These are phyloP conservation scores for Spathaspora girioi DNA, from an alignment of 805 yeast species.

Conservation along the genomic window DNA sequence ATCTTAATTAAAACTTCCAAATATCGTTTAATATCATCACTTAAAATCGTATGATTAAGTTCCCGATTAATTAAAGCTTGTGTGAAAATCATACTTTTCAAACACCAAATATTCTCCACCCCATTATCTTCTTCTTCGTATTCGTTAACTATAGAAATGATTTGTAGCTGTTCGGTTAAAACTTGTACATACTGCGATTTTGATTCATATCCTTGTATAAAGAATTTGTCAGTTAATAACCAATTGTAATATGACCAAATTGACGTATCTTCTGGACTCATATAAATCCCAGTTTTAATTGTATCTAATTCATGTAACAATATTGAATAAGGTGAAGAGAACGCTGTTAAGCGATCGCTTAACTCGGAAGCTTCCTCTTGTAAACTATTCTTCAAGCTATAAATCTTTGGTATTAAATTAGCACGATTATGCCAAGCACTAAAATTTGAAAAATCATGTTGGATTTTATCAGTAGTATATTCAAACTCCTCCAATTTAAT, in stretches of 20 bases:
- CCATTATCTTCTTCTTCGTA: conserved; percentile 65
- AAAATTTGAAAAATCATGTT: conserved; percentile 82
- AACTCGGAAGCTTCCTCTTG: not conserved
- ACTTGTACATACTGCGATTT: conserved; percentile 29
- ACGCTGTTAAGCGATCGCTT: conserved; percentile 12
- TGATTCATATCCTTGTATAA: conserved; percentile 20
- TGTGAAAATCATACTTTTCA: conserved; percentile 54
- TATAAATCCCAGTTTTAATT: conserved; percentile 79
- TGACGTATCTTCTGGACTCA: conserved; percentile 93
- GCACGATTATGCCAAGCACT: conserved; percentile 95
- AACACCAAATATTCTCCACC: conserved; percentile 69
- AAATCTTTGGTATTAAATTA: conserved; percentile 56
- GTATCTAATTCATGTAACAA: conserved; percentile 59
- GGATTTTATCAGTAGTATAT: conserved; percentile 76
- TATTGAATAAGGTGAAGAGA: conserved; percentile 29
- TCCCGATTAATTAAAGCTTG: conserved; percentile 24
- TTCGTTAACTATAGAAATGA: conserved; percentile 60
- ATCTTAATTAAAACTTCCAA: conserved; percentile 44
- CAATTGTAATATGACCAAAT: conserved; percentile 88
- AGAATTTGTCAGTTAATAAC: conserved; percentile 52
- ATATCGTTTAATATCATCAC: conserved; percentile 28
- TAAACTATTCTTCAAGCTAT: conserved; percentile 16
- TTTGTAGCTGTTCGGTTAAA: conserved; percentile 42
- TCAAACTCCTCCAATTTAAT: conserved; percentile 54
- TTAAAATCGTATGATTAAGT: conserved; percentile 7